Evolutionary conservation across 495 filamentous ascomycete genomes (phyloP), one percentile per base, ranked within the genome.

Genomic region (Penicillium verhagenii): DNA sequence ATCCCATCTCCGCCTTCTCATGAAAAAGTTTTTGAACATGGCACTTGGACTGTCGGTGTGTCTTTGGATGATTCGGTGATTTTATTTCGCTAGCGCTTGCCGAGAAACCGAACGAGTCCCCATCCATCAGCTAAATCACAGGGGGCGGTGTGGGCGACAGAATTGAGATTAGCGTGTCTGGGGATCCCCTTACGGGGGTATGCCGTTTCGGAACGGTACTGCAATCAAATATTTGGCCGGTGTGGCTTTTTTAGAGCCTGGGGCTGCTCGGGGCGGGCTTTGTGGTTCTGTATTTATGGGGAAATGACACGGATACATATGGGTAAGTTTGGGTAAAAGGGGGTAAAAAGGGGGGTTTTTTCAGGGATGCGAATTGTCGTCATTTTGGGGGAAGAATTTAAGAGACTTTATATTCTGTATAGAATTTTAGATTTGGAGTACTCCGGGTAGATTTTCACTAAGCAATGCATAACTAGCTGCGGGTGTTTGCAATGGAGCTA

Each of bases 81-180:
- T n/a, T n/a, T n/a, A 19, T 39, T 39, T 39, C 37, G n/a, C 37
- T 19, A 31, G 28, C 28, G 28, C 28, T 31, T 42, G 38, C 38
- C 38, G 38, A 42, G 18, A 11, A 42, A 20, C 38, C 38, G 38
- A 39, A 42, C 18, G 18, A 42, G 9, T 35, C 33, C 28, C 28
- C 9, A 31, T 31, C 7, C 28, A 31, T 31, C 19, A 44, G 5
- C 19, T 11, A 16, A 46, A 28, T 28, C 5, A 20, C 39, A 35
- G 33, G 39, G 19, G 43, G 43, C 23, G 43, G 43, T 46, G 43
- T 46, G 43, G 43, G n/a, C 21, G 28, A 26, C 43, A 21, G 11
- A 46, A 46, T 28, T n/a, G 43, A 46, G 43, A 16, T 46, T 46
- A 46, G 43, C 43, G 43, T 46, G 43, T 46, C 20, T 28, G 9